phyloP scores from a whole-genome alignment of 2,329 filamentous ascomycete genomes.

The Fusarium sp. region DNA sequence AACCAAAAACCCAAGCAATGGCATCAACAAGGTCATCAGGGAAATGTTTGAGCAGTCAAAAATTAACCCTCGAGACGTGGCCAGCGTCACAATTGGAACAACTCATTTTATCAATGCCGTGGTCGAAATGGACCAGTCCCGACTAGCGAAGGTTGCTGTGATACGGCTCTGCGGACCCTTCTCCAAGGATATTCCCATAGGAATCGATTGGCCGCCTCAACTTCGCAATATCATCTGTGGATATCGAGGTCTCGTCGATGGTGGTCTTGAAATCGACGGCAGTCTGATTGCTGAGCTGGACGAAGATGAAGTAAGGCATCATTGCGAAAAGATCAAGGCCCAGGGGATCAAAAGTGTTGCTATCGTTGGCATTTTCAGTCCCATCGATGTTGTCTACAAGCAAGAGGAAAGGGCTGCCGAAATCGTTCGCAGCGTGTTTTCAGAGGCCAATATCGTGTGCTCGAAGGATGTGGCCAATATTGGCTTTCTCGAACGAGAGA shows the following conservation, averaged over 20 bases:
- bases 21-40: constrained; percentile 61
- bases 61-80: constrained; percentile 56
- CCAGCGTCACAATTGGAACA: constrained; percentile 66
- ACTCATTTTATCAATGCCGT: constrained; percentile 73
- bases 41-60: constrained; percentile 57
- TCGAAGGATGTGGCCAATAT: constrained; percentile 67
- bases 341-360: constrained; percentile 63
- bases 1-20: constrained; percentile 62
- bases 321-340: constrained; percentile 56
- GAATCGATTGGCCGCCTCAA: constrained; percentile 66
- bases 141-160: constrained; percentile 66
- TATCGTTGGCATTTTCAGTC: constrained; percentile 65
- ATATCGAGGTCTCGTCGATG: constrained; percentile 61
- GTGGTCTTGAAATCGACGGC: constrained; percentile 67
- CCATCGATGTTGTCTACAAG: constrained; percentile 62
- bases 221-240: constrained; percentile 63
- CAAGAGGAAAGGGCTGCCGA: constrained; percentile 64
- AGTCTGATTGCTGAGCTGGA: constrained; percentile 61
- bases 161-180: constrained; percentile 68
- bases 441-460: constrained; percentile 62
- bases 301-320: constrained; percentile 55
- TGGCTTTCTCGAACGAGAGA: constrained; percentile 73
- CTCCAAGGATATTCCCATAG: constrained; percentile 64
- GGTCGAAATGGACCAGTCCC: constrained; percentile 64
- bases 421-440: constrained; percentile 58